Evolutionary conservation across 1,139 yeast genomes (phyloP).

Genomic region (Protomyces arabidopsidicola): DNA sequence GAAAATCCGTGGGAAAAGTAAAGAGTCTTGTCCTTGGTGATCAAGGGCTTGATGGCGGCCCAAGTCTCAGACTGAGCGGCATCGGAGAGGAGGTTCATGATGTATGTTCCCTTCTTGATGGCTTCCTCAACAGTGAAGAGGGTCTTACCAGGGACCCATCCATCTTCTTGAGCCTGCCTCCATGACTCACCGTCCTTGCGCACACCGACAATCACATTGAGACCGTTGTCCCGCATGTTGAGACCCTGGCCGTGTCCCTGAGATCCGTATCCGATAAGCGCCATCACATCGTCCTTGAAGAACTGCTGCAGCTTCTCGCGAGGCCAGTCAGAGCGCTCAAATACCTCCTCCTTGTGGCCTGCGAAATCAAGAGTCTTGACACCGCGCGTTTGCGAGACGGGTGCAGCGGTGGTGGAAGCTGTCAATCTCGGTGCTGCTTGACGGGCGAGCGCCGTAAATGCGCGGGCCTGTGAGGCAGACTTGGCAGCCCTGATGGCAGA

Average conservation of each 20-base stretch:
- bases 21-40: constrained; percentile 91
- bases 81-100: constrained; percentile 97
- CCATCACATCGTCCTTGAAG: constrained; percentile 96
- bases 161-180: constrained; percentile 99
- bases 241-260: constrained; percentile 99
- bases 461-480: constrained; percentile 35
- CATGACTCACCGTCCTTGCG: constrained; percentile 98
- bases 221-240: constrained; percentile 97
- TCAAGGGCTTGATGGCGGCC: constrained; percentile 76
- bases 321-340: constrained; percentile 99
- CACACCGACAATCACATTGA: constrained; percentile 96
- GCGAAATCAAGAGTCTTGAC: constrained; percentile 94
- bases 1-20: constrained; percentile 99
- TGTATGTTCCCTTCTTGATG: constrained; percentile 79
- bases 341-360: constrained; percentile 90
- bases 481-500: constrained; percentile 37
- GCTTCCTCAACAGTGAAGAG: constrained; percentile 94
- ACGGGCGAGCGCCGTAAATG: constrained; percentile 35
- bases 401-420: constrained; percentile 33
- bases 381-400: constrained; percentile 56
- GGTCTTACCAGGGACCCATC: constrained; percentile 99
- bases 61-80: constrained; percentile 99
- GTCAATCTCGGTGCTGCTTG: constrained; percentile 35
- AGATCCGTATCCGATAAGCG: constrained; percentile 98
- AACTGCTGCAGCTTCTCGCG: constrained; percentile 89